Evolutionary conservation across 1,139 yeast genomes (phyloP).

Genomic region (Taiozyma onychis): DNA sequence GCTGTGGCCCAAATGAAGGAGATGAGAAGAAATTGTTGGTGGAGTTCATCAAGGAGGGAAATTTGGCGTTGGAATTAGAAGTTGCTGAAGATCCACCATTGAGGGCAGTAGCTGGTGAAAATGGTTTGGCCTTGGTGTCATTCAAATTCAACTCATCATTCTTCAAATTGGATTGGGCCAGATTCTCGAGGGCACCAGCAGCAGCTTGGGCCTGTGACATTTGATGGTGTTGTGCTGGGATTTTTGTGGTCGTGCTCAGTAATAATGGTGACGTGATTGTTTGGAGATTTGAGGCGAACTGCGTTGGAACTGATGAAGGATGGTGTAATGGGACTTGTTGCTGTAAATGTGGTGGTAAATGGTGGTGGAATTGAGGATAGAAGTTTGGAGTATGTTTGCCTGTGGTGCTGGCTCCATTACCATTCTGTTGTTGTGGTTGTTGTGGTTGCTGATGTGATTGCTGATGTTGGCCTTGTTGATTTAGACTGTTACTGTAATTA

Average conservation of each 20-base stretch:
- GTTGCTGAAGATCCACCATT: constrained; percentile 2
- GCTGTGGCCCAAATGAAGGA: constrained; percentile 25
- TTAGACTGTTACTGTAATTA: constrained; percentile 2
- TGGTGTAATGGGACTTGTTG: constrained; percentile 49
- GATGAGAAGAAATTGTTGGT: constrained; percentile 22
- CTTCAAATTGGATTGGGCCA: constrained; percentile 15
- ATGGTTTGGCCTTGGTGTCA: constrained; percentile 10
- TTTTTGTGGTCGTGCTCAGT: constrained; percentile 36
- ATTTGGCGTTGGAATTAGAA: constrained; percentile 3
- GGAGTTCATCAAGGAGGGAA: constrained; percentile 18
- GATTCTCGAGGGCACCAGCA: constrained; percentile 59
- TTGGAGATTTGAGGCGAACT: constrained; percentile 60
- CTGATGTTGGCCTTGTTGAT: constrained; percentile 1
- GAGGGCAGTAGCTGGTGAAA: constrained; percentile 20
- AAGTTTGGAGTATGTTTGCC: constrained; percentile 15
- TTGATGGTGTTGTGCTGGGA: constrained; percentile 21
- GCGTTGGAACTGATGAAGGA: constrained; percentile 66
- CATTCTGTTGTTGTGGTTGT: not conserved
- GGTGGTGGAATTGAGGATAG: constrained; percentile 14
- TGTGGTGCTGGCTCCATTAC: constrained; percentile 3
- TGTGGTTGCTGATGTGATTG: not conserved
- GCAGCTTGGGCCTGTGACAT: constrained; percentile 31
- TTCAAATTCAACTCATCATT: constrained; percentile 2
- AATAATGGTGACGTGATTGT: constrained; percentile 61
- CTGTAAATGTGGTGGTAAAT: constrained; percentile 28